phyloP scores from a whole-genome alignment of 495 filamentous ascomycete genomes.

The Podospora sp. region DNA sequence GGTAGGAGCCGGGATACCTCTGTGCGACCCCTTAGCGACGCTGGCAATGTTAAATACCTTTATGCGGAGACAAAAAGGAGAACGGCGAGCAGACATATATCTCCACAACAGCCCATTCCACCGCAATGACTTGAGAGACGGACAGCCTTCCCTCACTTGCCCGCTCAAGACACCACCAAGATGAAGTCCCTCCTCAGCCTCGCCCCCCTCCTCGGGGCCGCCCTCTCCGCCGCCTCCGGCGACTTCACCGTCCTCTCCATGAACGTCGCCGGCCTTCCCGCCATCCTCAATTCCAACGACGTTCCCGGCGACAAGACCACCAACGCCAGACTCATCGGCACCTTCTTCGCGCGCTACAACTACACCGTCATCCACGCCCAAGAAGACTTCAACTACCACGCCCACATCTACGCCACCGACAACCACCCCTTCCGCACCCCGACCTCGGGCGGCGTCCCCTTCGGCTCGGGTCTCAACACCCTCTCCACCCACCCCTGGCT shows the following conservation, averaged over 20 bases:
- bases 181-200: not conserved
- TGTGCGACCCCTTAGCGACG: not conserved
- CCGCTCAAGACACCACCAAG: not conserved
- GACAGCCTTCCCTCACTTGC: not conserved
- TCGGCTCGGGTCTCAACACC: conserved; percentile 65
- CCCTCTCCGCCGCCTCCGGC: conserved; percentile 31
- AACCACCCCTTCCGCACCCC: conserved; percentile 59
- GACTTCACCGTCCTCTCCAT: conserved; percentile 57
- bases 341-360: conserved; percentile 51
- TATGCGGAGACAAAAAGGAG: not conserved
- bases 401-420: conserved; percentile 57
- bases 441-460: conserved; percentile 61
- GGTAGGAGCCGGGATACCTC: not conserved
- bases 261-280: conserved; percentile 64
- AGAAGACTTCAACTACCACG: conserved; percentile 71
- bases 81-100: not conserved
- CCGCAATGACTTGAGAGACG: not conserved
- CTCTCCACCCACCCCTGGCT: conserved; percentile 58
- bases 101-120: not conserved
- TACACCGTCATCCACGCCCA: conserved; percentile 65
- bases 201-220: conserved; percentile 1
- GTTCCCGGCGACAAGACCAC: conserved; percentile 57
- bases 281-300: conserved; percentile 53
- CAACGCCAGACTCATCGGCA: conserved; percentile 52
- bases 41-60: not conserved